A percentile compares a stretch with the other conserved stretches of the same genome.
Conservation (phyloP, 2,329 filamentous ascomycete genomes). For the Neopestalotiopsis sp. region DNA sequence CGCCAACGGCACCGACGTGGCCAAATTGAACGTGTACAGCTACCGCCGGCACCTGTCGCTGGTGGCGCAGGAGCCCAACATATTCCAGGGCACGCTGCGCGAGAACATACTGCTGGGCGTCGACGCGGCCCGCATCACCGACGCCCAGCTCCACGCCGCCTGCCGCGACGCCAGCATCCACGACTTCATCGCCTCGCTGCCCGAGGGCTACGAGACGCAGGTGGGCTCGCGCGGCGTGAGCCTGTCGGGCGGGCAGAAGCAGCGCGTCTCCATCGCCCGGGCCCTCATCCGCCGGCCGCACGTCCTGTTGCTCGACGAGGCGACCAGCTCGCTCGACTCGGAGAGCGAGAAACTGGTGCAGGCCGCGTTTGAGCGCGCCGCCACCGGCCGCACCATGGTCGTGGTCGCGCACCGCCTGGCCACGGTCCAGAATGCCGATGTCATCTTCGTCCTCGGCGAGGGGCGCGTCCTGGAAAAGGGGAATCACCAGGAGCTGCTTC, state of each 20-base stretch:
- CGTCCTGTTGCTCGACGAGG: constrained; percentile 74
- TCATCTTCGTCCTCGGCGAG: constrained; percentile 80
- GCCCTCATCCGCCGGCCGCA: constrained; percentile 71
- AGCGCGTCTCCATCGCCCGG: constrained; percentile 72
- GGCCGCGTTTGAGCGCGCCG: constrained; percentile 69
- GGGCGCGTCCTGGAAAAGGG: constrained; percentile 63
- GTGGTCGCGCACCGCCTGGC: constrained; percentile 80
- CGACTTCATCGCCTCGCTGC: constrained; percentile 72
- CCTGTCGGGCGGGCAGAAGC: constrained; percentile 75
- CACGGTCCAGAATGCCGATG: constrained; percentile 78
- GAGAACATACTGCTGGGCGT: constrained; percentile 76
- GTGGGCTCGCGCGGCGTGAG: constrained; percentile 71
- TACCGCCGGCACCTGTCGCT: constrained; percentile 72
- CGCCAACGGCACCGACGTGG: constrained; percentile 66
- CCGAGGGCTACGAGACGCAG: constrained; percentile 71
- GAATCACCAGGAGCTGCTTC: constrained; percentile 56
- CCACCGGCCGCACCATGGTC: constrained; percentile 68
- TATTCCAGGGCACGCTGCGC: constrained; percentile 67
- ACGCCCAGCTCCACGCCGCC: constrained; percentile 56
- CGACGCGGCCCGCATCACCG: constrained; percentile 50
- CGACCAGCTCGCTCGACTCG: constrained; percentile 72
- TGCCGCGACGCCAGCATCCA: constrained; percentile 71
- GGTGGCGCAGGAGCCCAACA: constrained; percentile 75
- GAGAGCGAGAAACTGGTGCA: constrained; percentile 64
- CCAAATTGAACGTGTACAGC: constrained; percentile 60